Evolutionary conservation across 352 stramenopile genomes (phyloP), one percentile per base, ranked within the genome.

Genomic region (Phytophthora parvispora): DNA sequence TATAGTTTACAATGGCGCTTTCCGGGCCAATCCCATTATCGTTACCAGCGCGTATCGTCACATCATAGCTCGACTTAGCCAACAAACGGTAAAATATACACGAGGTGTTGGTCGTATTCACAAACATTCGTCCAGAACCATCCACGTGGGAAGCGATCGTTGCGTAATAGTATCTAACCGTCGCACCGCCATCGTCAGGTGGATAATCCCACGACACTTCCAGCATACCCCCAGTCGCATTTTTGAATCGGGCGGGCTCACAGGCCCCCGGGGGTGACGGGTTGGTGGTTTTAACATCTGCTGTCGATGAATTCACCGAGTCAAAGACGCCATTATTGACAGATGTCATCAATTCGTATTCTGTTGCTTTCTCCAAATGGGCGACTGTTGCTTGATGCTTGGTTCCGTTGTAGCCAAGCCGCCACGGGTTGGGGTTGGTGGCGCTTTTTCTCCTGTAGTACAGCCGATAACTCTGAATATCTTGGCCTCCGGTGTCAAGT

Each of bases 211-310:
- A 90, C 2, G 68, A 50, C 1, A 89, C 64, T n/a, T 77, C 62
- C 16, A 90, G 16, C 78, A 85, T 86, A 0, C 82, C 82, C 1
- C 82, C 82, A 0, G 82, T 86, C 16, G 71, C 61, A 1, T 34
- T 64, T 1, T 76, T 48, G 0, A 70, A 43, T 1, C 5, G 42
- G 1, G 73, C 69, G 7, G 62, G 22, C 5, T 60, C 61, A 16
- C 81, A 89, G 8, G 77, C 60, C 6, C 86, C 86, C n/a, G 86
- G 86, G 1, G 81, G 60, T 4, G 83, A 92, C 6, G 78, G 63
- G 6, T n/a, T 60, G 0, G 74, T 80, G 3, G 86, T 93, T 57
- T 50, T 57, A 1, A 77, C 58, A 3, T 65, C 38, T 31, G 67
- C 54, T 9, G 74, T 34, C 0, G 82, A 77, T 0, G 83, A 89